Evolutionary conservation across 192 early-diverging fungal genomes (phyloP), one percentile per base, ranked within the genome.

Genomic region (Backusella liffmaniae): DNA sequence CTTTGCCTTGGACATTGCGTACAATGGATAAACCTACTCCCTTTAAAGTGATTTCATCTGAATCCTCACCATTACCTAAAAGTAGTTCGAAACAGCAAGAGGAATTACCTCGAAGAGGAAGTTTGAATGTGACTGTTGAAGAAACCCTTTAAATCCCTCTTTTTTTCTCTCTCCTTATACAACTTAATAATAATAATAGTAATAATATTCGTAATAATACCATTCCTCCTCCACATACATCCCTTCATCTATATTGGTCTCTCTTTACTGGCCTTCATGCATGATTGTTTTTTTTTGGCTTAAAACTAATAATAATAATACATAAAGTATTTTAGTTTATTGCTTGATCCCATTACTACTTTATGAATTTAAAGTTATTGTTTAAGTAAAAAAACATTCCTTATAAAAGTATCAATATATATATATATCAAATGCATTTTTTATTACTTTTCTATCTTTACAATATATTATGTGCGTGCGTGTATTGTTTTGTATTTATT

Each of bases 1-100:
- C 79, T 30, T 68, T 80, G 59, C 74, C 79, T 72, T 75, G 69
- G 62, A 72, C 74, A 16, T 53, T 80, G 18, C 74, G 79, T 59
- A 76, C 70, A 30, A 46, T 29, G 5, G 44, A 29, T 49, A 44
- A 46, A 18, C 0, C 42, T 7, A 36, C 39, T 2, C 35, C 29
- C 1, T 44, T 44, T 6, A 46, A 46, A 32, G 44, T 71, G 5
- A 49, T 71, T 71, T 46, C 41, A 13, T 71, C 70, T 12, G 70
- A 71, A 49, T 71, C 70, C 3, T 49, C 70, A 32, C 70, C 70
- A 9, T 71, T 71, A 49, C 70, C 70, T n/a, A 71, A 71, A 71
- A 46, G 39, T 49, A 46, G 39, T 49, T 36, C 29, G 9, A 71
- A 71, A 34, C 21, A 46, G 41, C 39, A 71, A 71, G 70, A 71